Evolutionary conservation across 768 basidiomycete genomes (phyloP).

Genomic region (Cubamyces lactineus): DNA sequence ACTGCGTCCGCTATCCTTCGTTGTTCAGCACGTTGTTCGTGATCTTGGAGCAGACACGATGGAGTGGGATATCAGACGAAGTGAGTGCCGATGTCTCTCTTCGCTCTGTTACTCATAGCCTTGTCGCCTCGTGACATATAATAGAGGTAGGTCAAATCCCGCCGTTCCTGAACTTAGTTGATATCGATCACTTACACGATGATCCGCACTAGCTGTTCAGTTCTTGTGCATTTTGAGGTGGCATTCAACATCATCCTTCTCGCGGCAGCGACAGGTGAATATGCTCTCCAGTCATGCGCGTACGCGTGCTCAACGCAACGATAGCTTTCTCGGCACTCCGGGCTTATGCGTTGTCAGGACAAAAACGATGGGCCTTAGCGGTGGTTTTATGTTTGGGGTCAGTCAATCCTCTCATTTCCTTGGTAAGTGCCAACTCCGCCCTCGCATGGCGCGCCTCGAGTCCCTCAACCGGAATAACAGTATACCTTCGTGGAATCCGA

Average conservation of each 20-base stretch:
- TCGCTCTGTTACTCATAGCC: not conserved
- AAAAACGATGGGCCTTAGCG: not conserved
- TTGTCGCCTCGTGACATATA: too few species aligned
- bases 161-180: not conserved
- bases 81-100: not conserved
- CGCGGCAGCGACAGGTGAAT: not conserved
- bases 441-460: not conserved
- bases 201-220: not conserved
- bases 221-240: not conserved
- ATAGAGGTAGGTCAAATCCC: too few species aligned
- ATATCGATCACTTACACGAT: not conserved
- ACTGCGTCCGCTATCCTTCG: conserved; percentile 7
- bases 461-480: not conserved
- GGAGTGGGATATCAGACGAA: conserved; percentile 2
- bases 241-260: conserved; percentile 6
- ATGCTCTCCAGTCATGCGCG: not conserved
- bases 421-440: not conserved
- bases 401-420: not conserved
- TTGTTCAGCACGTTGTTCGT: conserved; percentile 4
- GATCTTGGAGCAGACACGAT: conserved; percentile 3
- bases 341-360: not conserved
- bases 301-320: not conserved
- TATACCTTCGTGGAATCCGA: not conserved
- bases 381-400: not conserved
- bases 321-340: conserved; percentile 8